Conservation (phyloP, 2,329 filamentous ascomycete species). For the Pestalotiopsis sp. region DNA sequence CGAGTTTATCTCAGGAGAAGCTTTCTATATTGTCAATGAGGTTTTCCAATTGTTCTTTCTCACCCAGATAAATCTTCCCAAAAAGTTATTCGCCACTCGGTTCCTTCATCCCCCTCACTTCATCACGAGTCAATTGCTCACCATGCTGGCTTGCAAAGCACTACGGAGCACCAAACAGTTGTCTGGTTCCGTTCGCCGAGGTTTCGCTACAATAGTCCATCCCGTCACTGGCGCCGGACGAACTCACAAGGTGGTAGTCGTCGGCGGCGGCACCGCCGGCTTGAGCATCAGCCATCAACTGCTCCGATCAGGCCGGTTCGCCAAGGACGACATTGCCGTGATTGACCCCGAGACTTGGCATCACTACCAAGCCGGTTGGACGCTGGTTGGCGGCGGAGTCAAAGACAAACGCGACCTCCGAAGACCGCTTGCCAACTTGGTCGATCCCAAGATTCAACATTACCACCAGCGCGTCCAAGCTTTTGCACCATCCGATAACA, state of each 20-base stretch:
- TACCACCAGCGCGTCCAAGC: slow-evolving; percentile 35
- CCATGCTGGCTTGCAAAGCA: too few relatives aligned
- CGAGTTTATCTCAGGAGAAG: too few relatives aligned
- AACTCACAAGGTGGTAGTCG: slow-evolving; percentile 3
- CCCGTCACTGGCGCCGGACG: slow-evolving; percentile 31
- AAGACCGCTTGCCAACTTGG: slow-evolving; percentile 30
- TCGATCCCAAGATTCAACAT: slow-evolving; percentile 37
- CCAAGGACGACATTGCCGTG: slow-evolving; percentile 37
- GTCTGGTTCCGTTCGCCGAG: too few relatives aligned
- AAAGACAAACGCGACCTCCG: slow-evolving; percentile 30
- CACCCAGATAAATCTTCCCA: too few relatives aligned
- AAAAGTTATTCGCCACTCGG: too few relatives aligned
- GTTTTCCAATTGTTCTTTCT: too few relatives aligned
- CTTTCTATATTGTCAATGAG: too few relatives aligned
- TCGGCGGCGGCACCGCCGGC: slow-evolving; percentile 58
- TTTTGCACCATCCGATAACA: slow-evolving; percentile 39
- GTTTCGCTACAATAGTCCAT: slow-evolving; percentile 40
- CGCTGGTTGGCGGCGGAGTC: slow-evolving; percentile 39
- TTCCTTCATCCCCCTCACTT: too few relatives aligned
- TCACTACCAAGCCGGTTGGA: slow-evolving; percentile 42
- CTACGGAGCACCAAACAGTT: too few relatives aligned
- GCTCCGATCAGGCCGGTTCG: slow-evolving; percentile 38
- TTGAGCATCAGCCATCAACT: slow-evolving; percentile 70
- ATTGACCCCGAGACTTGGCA: slow-evolving; percentile 37
- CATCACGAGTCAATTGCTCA: too few relatives aligned